Conservation (phyloP, 352 stramenopile species). For the Phytophthora pluvialis region DNA sequence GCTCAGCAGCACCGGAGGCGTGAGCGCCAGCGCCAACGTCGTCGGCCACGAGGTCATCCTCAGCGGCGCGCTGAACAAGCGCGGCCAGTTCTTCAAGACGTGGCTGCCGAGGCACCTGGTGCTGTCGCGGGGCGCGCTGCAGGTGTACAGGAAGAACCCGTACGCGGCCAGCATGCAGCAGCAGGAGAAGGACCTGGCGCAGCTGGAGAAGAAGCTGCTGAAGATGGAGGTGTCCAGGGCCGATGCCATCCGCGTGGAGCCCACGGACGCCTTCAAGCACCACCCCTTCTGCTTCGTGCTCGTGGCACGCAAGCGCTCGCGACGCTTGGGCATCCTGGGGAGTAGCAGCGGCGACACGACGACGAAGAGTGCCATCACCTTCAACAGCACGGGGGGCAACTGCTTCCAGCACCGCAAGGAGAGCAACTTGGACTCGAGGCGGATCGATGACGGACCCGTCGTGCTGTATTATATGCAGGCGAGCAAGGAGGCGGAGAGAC, state of each 20-base stretch:
- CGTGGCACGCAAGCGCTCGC: constrained; percentile 59
- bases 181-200: constrained; percentile 48
- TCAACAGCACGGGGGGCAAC: constrained; percentile 34
- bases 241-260: constrained; percentile 71
- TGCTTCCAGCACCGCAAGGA: constrained; percentile 71
- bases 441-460: constrained; percentile 49
- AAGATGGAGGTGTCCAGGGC: constrained; percentile 64
- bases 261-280: constrained; percentile 62
- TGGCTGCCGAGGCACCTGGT: constrained; percentile 78
- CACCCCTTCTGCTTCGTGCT: constrained; percentile 74
- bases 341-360: constrained; percentile 14
- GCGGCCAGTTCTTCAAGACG: constrained; percentile 78
- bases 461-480: constrained; percentile 80
- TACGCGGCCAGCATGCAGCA: constrained; percentile 29
- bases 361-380: constrained; percentile 23
- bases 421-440: constrained; percentile 49
- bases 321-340: constrained; percentile 28
- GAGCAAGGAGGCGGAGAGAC: constrained; percentile 59
- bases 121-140: constrained; percentile 59
- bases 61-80: constrained; percentile 67
- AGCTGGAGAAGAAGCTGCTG: constrained; percentile 65
- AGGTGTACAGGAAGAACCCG: constrained; percentile 81
- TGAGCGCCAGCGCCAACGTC: constrained; percentile 3
- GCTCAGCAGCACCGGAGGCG: constrained; percentile 27
- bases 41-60: constrained; percentile 60